Base-by-base conservation (phyloP, 257 asterid genomes). In the Plectranthus barbatus region DNA sequence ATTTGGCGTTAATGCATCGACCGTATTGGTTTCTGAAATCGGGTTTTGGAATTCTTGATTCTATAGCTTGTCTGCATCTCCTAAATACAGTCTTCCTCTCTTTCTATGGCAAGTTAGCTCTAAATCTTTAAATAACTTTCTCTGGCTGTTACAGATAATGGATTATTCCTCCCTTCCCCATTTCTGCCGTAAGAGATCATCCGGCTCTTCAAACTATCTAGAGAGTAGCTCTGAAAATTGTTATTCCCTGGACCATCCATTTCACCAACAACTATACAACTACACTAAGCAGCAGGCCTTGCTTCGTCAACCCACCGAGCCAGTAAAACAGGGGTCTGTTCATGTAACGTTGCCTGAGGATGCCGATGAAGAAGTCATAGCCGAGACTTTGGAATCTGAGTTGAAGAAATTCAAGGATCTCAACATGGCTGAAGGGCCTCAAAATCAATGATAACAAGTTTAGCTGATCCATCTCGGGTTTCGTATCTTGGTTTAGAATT, bases 161-260 rank as follows among this genome's bases (percentile, higher is more conserved):
- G 96, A 85, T 65, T 83, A 76, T 65, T 74, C 84, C 9, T 77
- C 92, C n/a, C 89, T 87, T 56, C 94, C 96, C 48, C 96, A 87
- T 74, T 87, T 85, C 68, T 81, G 91, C 69, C 89, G 82, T 4
- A 81, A 72, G 67, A 76, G 80, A 75, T 70, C 81, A 42, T 80
- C 84, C 1, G 81, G 83, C 50, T 86, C 91, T 56, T 81, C 90
- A 2, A 77, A 64, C 24, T 33, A 53, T 67, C 58, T 37, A 6
- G 77, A 66, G 39, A 56, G 64, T 48, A 34, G 54, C 45, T 24
- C 31, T 2, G 80, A 71, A 26, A 83, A 81, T 60, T 83, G 86
- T 73, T 87, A 60, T 66, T 87, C 91, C 14, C 62, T 79, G 79
- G 87, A 85, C 77, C 94, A 87, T 74, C 81, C 81, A 13, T 87